Evolutionary conservation across 306 rosid genomes (phyloP), one percentile per base, ranked within the genome.

Genomic region (Cucurbita argyrosperma): DNA sequence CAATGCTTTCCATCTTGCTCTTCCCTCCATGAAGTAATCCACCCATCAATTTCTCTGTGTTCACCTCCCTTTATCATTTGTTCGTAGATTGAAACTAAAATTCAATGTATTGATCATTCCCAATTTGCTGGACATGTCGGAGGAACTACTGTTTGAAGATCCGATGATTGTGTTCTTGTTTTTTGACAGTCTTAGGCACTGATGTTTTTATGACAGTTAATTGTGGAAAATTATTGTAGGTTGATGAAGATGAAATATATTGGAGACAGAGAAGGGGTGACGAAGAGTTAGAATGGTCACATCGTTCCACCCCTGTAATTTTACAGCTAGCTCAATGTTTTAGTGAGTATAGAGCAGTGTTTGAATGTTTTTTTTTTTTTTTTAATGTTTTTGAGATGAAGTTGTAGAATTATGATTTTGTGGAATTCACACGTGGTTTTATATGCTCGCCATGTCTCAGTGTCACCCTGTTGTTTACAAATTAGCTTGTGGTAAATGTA

Each of bases 1-100:
- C 89, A 82, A 68, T 90, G 88, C 80, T 86, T 90, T 85, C 97
- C 95, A 63, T 94, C 97, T 57, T 94, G 98, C 78, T 83, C 88
- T 54, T 89, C 94, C 82, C 85, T 78, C 80, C 87, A 81, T 87
- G 81, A 74, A 89, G 98, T 90, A 88, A 83, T 70, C 59, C 59
- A 30, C 74, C 56, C 10, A 74, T 47, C 60, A 53, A 43, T 75
- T 52, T 57, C 49, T 69, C 6, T 66, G 23, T 65, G 38, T 42
- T 58, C 30, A 35, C 43, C 46, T 62, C 73, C 78, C 68, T 74
- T 51, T 35, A 26, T 60, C 7, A 58, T 46, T 47, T 45, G n/a
- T 21, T 18, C 45, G 18, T 45, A 13, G 10, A 23, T 68, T 70
- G 16, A 70, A 47, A 68, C 6, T 47, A 46, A 13, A 13, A 30